Percentiles rank a stretch among this genome's conserved stretches.
Conservation (phyloP, 148 eudicot species). For the Silene latifolia region DNA sequence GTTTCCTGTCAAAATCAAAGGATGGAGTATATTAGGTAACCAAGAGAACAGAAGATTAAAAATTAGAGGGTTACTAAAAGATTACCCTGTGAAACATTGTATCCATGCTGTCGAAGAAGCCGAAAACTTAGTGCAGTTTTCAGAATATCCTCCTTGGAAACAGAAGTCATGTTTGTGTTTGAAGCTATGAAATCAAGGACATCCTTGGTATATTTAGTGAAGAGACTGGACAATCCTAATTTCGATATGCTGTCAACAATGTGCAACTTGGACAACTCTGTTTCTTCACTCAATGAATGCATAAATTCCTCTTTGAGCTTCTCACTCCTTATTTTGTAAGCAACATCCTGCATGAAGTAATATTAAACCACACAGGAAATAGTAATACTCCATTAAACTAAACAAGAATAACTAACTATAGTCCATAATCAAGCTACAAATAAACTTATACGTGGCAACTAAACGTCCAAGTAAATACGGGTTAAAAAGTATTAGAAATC, state of each 20-base stretch:
- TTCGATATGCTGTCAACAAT: conserved; percentile 29
- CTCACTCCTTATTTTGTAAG: background rate
- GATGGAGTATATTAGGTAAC: too few relatives aligned
- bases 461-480: too few relatives aligned
- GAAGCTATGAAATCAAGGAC: conserved; percentile 18
- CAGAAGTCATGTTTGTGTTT: background rate
- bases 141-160: conserved; percentile 11
- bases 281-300: conserved; percentile 5
- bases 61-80: background rate
- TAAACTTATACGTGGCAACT: too few relatives aligned
- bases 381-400: too few relatives aligned
- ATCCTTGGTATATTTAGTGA: conserved; percentile 23
- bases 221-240: conserved; percentile 24
- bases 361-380: too few relatives aligned
- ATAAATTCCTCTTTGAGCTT: conserved; percentile 24
- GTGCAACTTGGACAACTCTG: conserved; percentile 14
- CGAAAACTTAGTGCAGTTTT: conserved; percentile 31
- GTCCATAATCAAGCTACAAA: too few relatives aligned
- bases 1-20: too few relatives aligned
- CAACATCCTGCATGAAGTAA: conserved; percentile 15
- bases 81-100: conserved; percentile 36
- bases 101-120: conserved; percentile 42
- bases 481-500: background rate
- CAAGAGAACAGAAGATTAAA: too few relatives aligned
- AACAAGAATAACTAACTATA: too few relatives aligned